Evolutionary conservation across 139 green algal species (phyloP).

Genomic region (Coccomyxa sp.): DNA sequence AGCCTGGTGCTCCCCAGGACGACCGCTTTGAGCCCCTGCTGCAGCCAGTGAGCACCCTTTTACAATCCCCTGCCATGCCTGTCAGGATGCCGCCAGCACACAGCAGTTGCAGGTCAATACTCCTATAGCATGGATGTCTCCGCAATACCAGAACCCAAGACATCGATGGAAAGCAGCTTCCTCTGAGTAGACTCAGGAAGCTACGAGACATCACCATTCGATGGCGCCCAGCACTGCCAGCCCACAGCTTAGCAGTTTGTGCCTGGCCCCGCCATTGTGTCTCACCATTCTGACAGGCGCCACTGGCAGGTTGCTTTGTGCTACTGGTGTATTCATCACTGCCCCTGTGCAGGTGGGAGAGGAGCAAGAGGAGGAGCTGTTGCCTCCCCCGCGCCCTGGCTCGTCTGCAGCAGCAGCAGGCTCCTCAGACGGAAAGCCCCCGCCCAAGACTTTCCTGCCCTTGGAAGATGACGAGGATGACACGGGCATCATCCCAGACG

Average conservation of each 20-base stretch:
- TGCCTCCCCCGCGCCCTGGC: slow-evolving; percentile 36
- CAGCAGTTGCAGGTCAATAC: not conserved
- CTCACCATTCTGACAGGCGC: no score
- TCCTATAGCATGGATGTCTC: not conserved
- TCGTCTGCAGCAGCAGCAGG: slow-evolving; percentile 5
- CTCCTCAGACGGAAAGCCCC: not conserved
- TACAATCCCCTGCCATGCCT: not conserved
- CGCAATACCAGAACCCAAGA: not conserved
- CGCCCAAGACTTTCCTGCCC: not conserved
- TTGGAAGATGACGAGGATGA: slow-evolving; percentile 36
- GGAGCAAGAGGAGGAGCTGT: slow-evolving; percentile 12
- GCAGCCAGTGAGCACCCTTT: not conserved
- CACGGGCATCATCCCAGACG: slow-evolving; percentile 45
- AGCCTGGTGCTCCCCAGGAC: slow-evolving; percentile 34
- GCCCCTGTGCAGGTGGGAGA: not conserved
- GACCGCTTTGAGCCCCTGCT: slow-evolving; percentile 34
- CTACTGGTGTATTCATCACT: no score
- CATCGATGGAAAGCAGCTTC: no score
- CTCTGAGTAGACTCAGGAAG: no score
- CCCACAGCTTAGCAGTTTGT: no score
- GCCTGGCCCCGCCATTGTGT: no score
- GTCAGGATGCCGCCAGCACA: no score
- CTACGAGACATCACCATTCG: no score
- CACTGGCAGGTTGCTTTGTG: no score
- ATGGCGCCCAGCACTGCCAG: no score